Evolutionary conservation across 768 basidiomycete genomes (phyloP).

Genomic region (Neoboletus magnificus): DNA sequence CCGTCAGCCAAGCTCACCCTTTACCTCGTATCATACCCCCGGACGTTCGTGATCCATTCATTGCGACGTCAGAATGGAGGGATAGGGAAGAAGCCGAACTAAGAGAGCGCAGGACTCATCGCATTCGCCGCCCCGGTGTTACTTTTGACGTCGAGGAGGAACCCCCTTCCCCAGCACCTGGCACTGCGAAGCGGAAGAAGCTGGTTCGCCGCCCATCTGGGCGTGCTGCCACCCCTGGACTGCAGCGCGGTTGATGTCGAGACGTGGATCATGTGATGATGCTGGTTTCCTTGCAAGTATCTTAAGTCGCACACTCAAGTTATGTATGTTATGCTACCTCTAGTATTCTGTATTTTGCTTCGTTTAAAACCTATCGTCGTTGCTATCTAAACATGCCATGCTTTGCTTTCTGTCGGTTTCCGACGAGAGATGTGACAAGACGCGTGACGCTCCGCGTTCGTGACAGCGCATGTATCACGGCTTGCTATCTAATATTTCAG

Average conservation of each 20-base stretch:
- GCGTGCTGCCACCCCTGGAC: conserved; percentile 25
- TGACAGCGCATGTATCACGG: conserved; percentile 1
- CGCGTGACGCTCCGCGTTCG: conserved; percentile 29
- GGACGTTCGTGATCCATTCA: conserved; percentile 57
- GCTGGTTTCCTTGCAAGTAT: conserved; percentile 16
- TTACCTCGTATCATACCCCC: conserved; percentile 45
- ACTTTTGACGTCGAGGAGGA: conserved; percentile 63
- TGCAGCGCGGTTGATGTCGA: conserved; percentile 18
- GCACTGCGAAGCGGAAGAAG: conserved; percentile 22
- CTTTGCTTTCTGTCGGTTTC: background rate
- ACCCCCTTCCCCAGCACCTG: conserved; percentile 38
- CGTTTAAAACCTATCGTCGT: conserved; percentile 5
- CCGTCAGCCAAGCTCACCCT: conserved; percentile 55
- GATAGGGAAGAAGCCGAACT: conserved; percentile 56
- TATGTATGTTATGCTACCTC: conserved; percentile 31
- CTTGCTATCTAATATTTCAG: background rate
- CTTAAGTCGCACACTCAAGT: conserved; percentile 17
- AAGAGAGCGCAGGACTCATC: conserved; percentile 36
- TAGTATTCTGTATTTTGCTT: conserved; percentile 26
- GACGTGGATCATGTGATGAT: background rate
- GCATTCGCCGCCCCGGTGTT: conserved; percentile 56
- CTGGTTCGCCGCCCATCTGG: conserved; percentile 31
- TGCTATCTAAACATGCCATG: conserved; percentile 16
- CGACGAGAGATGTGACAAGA: conserved; percentile 10
- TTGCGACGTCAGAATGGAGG: conserved; percentile 70